Conservation (phyloP, 1,139 yeast species). For the Yarrowia galli region DNA sequence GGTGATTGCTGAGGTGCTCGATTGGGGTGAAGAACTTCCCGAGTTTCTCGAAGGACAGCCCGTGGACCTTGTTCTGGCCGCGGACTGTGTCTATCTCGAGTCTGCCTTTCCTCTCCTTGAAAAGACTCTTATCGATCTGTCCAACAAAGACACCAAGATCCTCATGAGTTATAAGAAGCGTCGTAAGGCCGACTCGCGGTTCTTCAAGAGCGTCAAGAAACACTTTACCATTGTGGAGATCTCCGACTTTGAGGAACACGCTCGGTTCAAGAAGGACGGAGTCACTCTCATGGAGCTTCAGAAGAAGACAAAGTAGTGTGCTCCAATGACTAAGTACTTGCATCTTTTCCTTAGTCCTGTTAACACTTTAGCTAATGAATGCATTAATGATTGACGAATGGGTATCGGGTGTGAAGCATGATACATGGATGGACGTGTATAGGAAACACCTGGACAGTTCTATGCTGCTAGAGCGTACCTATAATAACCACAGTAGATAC, state of each 20-base stretch:
- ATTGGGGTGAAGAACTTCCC: conserved; percentile 59
- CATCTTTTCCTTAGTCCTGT: conserved; percentile 5
- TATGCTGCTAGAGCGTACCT: too few relatives aligned
- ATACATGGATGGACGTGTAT: too few relatives aligned
- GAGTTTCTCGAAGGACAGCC: conserved; percentile 48
- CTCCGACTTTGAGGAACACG: conserved; percentile 32
- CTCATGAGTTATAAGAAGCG: conserved; percentile 61
- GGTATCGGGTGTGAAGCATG: too few relatives aligned
- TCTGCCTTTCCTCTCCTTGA: conserved; percentile 60
- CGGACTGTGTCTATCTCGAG: conserved; percentile 65
- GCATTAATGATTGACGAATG: conserved; percentile 5
- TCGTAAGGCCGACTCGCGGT: conserved; percentile 61
- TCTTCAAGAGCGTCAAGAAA: conserved; percentile 51
- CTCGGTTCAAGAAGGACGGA: conserved; percentile 32
- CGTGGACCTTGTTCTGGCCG: conserved; percentile 60
- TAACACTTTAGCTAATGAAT: neutral
- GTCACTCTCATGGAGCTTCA: conserved; percentile 32
- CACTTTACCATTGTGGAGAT: conserved; percentile 27
- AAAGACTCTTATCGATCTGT: conserved; percentile 57
- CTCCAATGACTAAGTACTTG: neutral
- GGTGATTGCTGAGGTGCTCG: conserved; percentile 56
- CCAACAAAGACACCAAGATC: conserved; percentile 53
- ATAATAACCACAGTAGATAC: too few relatives aligned
- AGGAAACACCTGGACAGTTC: too few relatives aligned
- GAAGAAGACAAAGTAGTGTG: conserved; percentile 12